Conservation (phyloP, 106 monocot species). For the Apostasia shenzhenica region DNA sequence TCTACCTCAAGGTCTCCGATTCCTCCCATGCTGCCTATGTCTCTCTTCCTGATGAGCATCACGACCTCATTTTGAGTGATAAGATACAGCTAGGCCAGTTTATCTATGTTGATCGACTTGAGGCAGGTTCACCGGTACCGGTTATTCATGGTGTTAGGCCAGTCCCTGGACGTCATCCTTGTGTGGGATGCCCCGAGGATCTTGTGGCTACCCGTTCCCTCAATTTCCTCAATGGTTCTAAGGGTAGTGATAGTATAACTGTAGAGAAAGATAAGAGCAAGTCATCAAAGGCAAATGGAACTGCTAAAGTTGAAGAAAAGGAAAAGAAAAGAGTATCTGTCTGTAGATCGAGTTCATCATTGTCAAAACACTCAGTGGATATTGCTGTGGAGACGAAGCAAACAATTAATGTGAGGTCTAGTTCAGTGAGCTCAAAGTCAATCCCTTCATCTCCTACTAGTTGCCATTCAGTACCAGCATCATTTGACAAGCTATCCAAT, state of each 20-base stretch:
- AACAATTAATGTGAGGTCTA: constrained; percentile 14
- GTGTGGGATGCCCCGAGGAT: constrained; percentile 76
- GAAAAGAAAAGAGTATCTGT: constrained; percentile 31
- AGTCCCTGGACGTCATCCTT: constrained; percentile 73
- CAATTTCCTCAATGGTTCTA: constrained; percentile 35
- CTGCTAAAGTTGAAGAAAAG: constrained; percentile 25
- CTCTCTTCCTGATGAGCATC: constrained; percentile 58
- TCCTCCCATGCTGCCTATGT: constrained; percentile 88
- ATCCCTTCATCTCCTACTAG: constrained; percentile 63
- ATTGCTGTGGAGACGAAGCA: constrained; percentile 26
- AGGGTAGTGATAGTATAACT: constrained; percentile 1
- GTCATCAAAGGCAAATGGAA: constrained; percentile 20
- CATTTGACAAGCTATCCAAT: constrained; percentile 60
- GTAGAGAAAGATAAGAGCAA: constrained; percentile 32
- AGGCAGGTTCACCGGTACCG: constrained; percentile 70
- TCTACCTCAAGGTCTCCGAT: constrained; percentile 88
- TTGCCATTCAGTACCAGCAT: constrained; percentile 53
- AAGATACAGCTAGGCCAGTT: constrained; percentile 86
- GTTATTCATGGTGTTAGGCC: constrained; percentile 58
- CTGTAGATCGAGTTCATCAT: constrained; percentile 40
- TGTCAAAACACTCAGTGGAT: constrained; percentile 33
- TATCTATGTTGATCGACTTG: constrained; percentile 65
- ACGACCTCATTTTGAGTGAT: constrained; percentile 82
- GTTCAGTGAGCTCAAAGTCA: constrained; percentile 36
- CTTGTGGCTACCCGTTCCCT: constrained; percentile 38